Evolutionary conservation across 352 stramenopile genomes (phyloP).

Genomic region (Detonula confervacea): DNA sequence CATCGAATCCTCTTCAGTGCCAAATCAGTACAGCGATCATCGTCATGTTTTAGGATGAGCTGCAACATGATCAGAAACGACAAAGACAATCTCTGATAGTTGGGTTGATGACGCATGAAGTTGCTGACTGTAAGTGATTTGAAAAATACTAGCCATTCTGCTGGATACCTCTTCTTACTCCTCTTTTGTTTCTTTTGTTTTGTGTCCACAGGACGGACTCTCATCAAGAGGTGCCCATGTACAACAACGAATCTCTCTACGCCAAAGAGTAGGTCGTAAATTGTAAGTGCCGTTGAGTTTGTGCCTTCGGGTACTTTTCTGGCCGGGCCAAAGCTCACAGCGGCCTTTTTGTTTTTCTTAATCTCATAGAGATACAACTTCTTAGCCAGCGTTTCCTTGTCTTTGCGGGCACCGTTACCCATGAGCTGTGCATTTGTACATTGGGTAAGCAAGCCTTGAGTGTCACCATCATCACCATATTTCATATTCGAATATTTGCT

Average conservation of each 20-base stretch:
- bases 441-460: not conserved
- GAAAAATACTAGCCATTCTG: constrained; percentile 18
- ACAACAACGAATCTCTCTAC: constrained; percentile 15
- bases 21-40: constrained; percentile 10
- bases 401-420: constrained; percentile 6
- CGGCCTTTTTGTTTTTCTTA: not conserved
- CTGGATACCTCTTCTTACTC: constrained; percentile 2
- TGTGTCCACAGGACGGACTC: constrained; percentile 11
- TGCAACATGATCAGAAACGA: constrained; percentile 5
- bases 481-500: not conserved
- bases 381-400: constrained; percentile 24
- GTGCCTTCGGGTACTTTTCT: constrained; percentile 18
- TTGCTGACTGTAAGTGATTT: constrained; percentile 23
- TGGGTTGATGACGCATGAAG: constrained; percentile 22
- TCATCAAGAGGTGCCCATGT: not conserved
- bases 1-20: constrained; percentile 12
- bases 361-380: constrained; percentile 13
- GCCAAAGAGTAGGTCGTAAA: constrained; percentile 26
- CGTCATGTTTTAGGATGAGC: constrained; percentile 17
- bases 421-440: constrained; percentile 19
- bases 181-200: not conserved
- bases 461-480: constrained; percentile 12
- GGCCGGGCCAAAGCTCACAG: not conserved
- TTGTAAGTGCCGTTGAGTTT: not conserved
- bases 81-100: constrained; percentile 25